These are phyloP conservation scores for Paraconiothyrium sp. DNA, from an alignment of 2,329 filamentous ascomycete genomes.

Conservation along the genomic window DNA sequence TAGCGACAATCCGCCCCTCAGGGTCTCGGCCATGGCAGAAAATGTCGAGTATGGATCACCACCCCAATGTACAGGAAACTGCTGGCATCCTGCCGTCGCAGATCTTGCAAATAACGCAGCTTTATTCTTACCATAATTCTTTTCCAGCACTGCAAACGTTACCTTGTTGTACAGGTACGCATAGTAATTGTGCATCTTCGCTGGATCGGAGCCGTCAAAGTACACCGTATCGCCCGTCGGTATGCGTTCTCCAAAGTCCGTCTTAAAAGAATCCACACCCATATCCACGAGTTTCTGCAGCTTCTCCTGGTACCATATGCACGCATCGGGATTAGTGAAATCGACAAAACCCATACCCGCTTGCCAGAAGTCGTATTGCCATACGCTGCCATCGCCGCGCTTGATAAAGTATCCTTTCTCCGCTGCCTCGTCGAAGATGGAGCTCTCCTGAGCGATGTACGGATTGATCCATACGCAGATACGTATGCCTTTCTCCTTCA, in stretches of 20 bases:
- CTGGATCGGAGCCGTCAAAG: conserved; percentile 23
- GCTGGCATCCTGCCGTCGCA: conserved; percentile 25
- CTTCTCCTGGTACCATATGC: conserved; percentile 24
- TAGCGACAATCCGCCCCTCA: conserved; percentile 21
- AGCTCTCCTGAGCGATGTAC: conserved; percentile 27
- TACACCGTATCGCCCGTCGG: conserved; percentile 25
- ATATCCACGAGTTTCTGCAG: conserved; percentile 23
- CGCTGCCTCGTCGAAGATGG: conserved; percentile 22
- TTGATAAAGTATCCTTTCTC: conserved; percentile 26
- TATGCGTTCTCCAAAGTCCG: conserved; percentile 26
- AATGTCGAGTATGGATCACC: conserved; percentile 24
- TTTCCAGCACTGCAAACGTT: conserved; percentile 24
- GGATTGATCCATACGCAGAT: conserved; percentile 26
- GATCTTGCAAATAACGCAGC: conserved; percentile 23
- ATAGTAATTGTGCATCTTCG: conserved; percentile 28
- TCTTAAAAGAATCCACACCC: conserved; percentile 27
- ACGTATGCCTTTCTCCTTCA: conserved; percentile 21
- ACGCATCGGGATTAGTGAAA: conserved; percentile 25
- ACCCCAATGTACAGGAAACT: conserved; percentile 25
- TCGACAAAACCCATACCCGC: conserved; percentile 25
- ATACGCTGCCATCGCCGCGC: conserved; percentile 21
- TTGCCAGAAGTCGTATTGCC: conserved; percentile 28
- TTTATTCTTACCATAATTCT: conserved; percentile 21
- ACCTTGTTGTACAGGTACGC: conserved; percentile 26
- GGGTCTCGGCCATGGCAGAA: conserved; percentile 27